Base-by-base conservation (phyloP, 73 alveolate species). In the Stentor roeselii region DNA sequence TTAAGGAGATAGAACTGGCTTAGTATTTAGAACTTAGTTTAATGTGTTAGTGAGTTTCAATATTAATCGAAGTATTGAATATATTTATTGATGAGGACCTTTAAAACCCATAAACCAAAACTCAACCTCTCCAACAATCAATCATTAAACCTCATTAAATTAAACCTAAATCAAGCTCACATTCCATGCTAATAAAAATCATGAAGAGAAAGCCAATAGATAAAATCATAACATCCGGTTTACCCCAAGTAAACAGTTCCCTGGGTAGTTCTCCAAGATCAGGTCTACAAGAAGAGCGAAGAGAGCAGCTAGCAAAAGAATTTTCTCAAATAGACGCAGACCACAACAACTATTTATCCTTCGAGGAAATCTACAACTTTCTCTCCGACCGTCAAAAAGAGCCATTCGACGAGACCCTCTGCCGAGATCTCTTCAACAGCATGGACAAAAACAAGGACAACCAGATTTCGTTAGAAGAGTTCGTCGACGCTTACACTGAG, bases 231-330 rank as follows among this genome's bases (percentile, higher is more conserved):
- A 50, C 67, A 6, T 11, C 6, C 6, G 67, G 21, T 21, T 21
- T 50, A 11, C 67, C 67, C 21, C 6, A 50, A 50, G 67, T 50
- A 11, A 6, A 21, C 21, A 50, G 67, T 50, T 50, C 67, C 67
- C 30, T 21, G 21, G 67, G 67, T 11, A 50, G 67, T 50, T 50
- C 67, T 50, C 67, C 67, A 50, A 50, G 67, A 50, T 50, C 67
- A 11, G 67, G 67, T 50, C 67, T 50, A 11, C 67, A 50, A 50
- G 67, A 67, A 67, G 80, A 67, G 11, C 21, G 80, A 32, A 36
- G 37, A 27, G 80, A 67, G 41, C 80, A 67, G 34, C 41, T 67
- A 21, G 15, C 34, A 67, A 32, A 21, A 67, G 80, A 67, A 32
- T 67, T 67, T 67, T 0, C 80, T 27, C 42, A 67, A 30, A 27